Base-by-base conservation (phyloP, 306 rosid genomes). In the Trichosanthes cucumerina region DNA sequence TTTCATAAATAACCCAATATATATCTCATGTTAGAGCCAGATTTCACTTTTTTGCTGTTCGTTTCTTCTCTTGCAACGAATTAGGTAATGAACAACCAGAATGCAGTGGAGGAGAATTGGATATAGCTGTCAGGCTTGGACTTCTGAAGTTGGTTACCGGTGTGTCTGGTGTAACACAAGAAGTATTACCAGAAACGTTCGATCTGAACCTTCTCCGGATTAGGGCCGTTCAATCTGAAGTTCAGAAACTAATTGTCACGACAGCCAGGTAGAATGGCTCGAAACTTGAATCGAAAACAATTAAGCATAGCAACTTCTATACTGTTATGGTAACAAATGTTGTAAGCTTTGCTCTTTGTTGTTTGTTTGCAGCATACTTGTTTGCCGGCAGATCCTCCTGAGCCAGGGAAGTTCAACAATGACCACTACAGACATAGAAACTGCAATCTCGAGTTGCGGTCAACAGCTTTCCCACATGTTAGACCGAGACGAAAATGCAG, bases 141-240 rank as follows among this genome's bases (percentile, higher is more conserved):
- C 83, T 95, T 82, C 78, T 95, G 81, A 91, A 92, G 85, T 78
- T 88, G 77, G 97, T 86, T 3, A 87, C 82, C 60, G 84, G 89
- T 41, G 85, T 89, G 56, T 82, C 90, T 80, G 97, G 97, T 78
- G 81, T 95, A 83, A 84, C 85, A 3, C 89, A 80, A 80, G 91
- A 86, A 57, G 85, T 78, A 80, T 74, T 95, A 21, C 97, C 97
- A 0, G 99, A 95, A 86, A 92, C 97, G 59, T 78, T 91, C 41
- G 84, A 69, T 77, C 91, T 91, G 10, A 95, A 92, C 84, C 89
- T 88, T 76, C 58, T 81, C 14, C 88, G 97, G 87, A 85, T 95
- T 82, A 95, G 97, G 87, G 87, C 87, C 66, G 87, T 91, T 80
- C 99, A 95, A 86, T 90, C 96, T 83, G 91, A 88, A 87, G 64